phyloP scores from a whole-genome alignment of 2,329 filamentous ascomycete species.

The Albifimbria verrucaria region DNA sequence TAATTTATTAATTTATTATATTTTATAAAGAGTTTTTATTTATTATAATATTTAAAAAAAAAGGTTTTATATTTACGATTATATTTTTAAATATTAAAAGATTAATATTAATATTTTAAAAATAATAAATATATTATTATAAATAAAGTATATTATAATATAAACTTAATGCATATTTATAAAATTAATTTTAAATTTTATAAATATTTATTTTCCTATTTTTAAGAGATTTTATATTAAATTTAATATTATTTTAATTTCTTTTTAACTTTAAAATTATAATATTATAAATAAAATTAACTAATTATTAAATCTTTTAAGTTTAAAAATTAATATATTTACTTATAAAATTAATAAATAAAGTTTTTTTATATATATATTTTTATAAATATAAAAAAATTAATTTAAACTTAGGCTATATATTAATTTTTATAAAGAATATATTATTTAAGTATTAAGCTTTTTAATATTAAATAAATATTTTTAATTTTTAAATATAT shows the following conservation, averaged over 20 bases:
- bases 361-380: neutral
- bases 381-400: neutral
- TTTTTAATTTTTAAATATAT: neutral
- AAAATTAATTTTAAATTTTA: no score
- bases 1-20: neutral
- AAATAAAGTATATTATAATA: no score
- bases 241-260: neutral
- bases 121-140: neutral
- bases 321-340: neutral
- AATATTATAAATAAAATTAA: neutral
- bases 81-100: neutral
- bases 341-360: slow-evolving; percentile 2
- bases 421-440: no score
- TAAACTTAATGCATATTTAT: no score
- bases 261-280: neutral
- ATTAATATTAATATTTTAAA: neutral
- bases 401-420: neutral
- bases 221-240: no score
- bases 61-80: neutral
- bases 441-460: no score
- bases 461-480: neutral
- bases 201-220: no score
- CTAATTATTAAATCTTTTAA: slow-evolving; percentile 1
- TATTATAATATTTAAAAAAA: neutral
- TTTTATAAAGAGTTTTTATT: neutral